Base-by-base conservation (phyloP, 106 monocot species). In the Ottelia alismoides region DNA sequence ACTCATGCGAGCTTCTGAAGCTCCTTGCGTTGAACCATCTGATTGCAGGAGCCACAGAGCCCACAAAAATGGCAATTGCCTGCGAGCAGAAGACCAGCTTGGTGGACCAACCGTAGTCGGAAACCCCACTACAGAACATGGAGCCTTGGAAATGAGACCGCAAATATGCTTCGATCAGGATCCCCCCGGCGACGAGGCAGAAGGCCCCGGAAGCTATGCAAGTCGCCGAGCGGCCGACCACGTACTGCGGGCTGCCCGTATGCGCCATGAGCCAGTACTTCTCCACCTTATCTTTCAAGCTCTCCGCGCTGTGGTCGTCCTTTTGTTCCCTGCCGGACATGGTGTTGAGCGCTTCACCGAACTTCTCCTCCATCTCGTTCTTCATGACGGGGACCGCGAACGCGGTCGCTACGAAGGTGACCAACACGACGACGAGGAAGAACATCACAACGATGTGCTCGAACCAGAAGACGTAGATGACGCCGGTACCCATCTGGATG, bases 241-340 rank as follows among this genome's bases (percentile, higher is more conserved):
- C 55, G n/a, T 29, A 46, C 28, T 65, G 55, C 2, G 56, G 65
- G 45, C 65, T 65, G 7, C 49, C 3, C 6, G 62, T 49, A 29
- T 62, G 62, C 3, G 62, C 62, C 62, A 62, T 62, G 45, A 62
- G 22, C 62, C 62, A 62, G 22, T 51, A 62, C 27, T 50, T 50
- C 7, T 62, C 11, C 19, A 50, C 46, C 11, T 11, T 2, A 1
- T 10, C 49, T 20, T 30, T 28, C 30, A 62, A 30, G 19, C 1
- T 17, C 48, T 48, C 29, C 4, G 22, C 40, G 6, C 40, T 6
- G 40, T 6, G 16, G 6, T 7, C 10, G 40, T 16, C 16, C 40
- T 43, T 43, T 43, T 43, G 40, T 7, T 7, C 10, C 40, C 16
- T 6, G 16, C 16, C 40, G 40, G 16, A 16, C 40, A 7, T 16